These are phyloP conservation scores for Lepidium africanum DNA, from an alignment of 345 rosid genomes.

Conservation along the genomic window DNA sequence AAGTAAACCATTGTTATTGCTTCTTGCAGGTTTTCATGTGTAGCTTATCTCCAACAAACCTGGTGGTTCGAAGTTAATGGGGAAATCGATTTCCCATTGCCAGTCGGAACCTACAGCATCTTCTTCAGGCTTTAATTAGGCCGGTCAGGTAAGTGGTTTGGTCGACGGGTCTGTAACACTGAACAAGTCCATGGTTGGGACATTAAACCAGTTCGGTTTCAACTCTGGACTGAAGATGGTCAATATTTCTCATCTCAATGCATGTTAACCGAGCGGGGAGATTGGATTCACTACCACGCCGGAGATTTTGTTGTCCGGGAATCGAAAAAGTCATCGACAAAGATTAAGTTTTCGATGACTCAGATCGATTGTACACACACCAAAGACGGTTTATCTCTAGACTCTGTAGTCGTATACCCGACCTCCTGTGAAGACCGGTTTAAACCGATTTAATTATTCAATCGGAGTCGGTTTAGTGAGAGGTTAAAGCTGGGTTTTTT, in stretches of 20 bases:
- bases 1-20: background rate
- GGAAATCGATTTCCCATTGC: conserved; percentile 82
- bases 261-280: conserved; percentile 53
- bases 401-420: conserved; percentile 69
- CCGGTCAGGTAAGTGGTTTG: conserved; percentile 46
- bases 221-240: conserved; percentile 86
- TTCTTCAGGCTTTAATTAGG: conserved; percentile 87
- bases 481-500: conserved; percentile 19
- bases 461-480: conserved; percentile 1
- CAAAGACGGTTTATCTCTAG: conserved; percentile 89
- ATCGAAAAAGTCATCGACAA: conserved; percentile 26
- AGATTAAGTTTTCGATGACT: conserved; percentile 74
- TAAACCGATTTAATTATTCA: conserved; percentile 13
- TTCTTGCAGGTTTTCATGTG: conserved; percentile 52
- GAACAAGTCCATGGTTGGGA: conserved; percentile 97
- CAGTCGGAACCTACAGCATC: conserved; percentile 66
- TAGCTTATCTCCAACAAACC: conserved; percentile 92
- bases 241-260: conserved; percentile 65
- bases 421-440: conserved; percentile 36
- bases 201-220: conserved; percentile 75
- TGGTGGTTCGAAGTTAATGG: conserved; percentile 99
- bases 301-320: conserved; percentile 66
- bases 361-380: conserved; percentile 99
- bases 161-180: conserved; percentile 56
- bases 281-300: conserved; percentile 70